A percentile compares a stretch with the other conserved stretches of the same genome.
These are phyloP conservation scores for Raddia distichophylla DNA, from an alignment of 176 grass and related monocot species.

Conservation along the genomic window DNA sequence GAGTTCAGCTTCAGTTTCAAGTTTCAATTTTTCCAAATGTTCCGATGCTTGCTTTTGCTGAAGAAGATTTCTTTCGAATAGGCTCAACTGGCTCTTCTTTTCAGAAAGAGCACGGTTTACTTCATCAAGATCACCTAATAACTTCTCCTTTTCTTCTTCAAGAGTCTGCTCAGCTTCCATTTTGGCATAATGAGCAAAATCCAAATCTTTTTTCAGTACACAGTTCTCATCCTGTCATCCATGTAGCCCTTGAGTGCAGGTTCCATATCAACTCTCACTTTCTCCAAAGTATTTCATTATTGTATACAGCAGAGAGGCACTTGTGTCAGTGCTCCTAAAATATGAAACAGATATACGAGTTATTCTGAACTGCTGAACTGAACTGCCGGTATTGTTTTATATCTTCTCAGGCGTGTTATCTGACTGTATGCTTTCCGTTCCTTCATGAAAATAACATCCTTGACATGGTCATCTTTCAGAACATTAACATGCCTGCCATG, in stretches of 20 bases:
- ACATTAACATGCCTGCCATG: neutral
- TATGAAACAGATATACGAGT: neutral
- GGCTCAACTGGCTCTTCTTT: conserved; percentile 47
- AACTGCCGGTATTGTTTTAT: too few species aligned
- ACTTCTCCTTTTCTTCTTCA: conserved; percentile 53
- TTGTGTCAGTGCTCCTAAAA: neutral
- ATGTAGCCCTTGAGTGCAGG: conserved; percentile 47
- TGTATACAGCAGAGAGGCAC: neutral
- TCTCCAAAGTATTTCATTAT: conserved; percentile 44
- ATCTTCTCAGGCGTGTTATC: neutral
- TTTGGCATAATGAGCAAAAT: conserved; percentile 50
- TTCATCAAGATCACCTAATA: conserved; percentile 39
- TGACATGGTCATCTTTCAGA: too few species aligned
- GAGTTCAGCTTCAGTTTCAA: conserved; percentile 47
- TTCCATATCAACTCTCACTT: conserved; percentile 43
- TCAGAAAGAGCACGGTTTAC: conserved; percentile 47
- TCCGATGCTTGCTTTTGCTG: conserved; percentile 45
- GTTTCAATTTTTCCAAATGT: conserved; percentile 48
- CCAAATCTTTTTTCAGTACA: conserved; percentile 46
- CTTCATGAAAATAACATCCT: neutral
- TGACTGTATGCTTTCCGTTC: neutral
- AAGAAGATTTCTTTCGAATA: conserved; percentile 35
- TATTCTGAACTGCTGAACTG: neutral
- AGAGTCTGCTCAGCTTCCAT: conserved; percentile 43
- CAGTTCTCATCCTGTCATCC: conserved; percentile 41